Base-by-base conservation (phyloP, 768 basidiomycete genomes). In the Boletus coccyginus region DNA sequence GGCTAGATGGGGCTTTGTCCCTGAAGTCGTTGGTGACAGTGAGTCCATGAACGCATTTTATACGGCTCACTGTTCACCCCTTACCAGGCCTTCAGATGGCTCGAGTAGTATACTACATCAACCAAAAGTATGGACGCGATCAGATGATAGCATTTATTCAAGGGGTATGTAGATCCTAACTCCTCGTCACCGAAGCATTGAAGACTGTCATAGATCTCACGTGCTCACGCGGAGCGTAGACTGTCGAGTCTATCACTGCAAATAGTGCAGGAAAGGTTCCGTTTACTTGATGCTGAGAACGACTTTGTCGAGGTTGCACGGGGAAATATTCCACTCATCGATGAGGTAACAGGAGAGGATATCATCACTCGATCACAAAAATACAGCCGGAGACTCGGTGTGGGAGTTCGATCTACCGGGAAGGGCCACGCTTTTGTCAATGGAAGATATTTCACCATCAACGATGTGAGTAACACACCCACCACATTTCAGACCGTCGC, bases 1-100 rank as follows among this genome's bases (percentile, higher is more conserved):
- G 0, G 81, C 94, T 60, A 78, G 92, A 17, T 94, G 94, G 69
- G 96, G 96, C 13, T 67, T 98, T 46, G 92, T 95, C 2, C 94
- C 84, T 3, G 83, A 86, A 53, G 78, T 70, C 0, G 75, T 77
- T 10, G 74, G 66, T 3, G 70, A 84, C 21, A 74, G 75, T 73
- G 47, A 62, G 69, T 51, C 12, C 45, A 21, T 46, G 16, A 21
- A 16, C 21, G 21, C 16, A 44, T 40, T 17, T 11, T 24, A 12
- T 19, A 21, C 1, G 2, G 21, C 5, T 47, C 17, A 3, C 3
- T 53, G n/a, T 46, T 62, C 16, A 64, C 48, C 38, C 27, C 51
- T 36, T 35, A 38, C 14, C 63, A 87, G 88, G 84, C 52, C 70
- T 74, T 24, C 81, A 83, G 58, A 88, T 94, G 81, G 90, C 92